Conservation (phyloP, 371 early-diverging fungal species). For the Apophysomyces ossiformis region DNA sequence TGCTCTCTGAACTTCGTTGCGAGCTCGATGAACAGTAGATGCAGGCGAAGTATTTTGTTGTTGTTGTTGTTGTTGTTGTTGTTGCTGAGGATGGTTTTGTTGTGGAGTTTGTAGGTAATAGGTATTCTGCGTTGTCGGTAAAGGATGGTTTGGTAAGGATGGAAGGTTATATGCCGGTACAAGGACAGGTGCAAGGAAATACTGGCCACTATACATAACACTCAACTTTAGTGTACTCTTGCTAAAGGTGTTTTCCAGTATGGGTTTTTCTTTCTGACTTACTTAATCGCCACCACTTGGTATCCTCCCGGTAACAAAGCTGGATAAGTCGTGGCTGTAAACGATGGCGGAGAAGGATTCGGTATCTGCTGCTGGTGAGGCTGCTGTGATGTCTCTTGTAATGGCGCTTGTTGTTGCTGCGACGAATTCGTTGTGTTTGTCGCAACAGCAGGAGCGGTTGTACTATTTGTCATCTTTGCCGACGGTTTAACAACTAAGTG, state of each 20-base stretch:
- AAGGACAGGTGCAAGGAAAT: conserved; percentile 45
- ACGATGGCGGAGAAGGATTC: neutral
- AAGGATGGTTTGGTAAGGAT: conserved; percentile 14
- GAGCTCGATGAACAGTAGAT: conserved; percentile 11
- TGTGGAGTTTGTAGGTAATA: neutral
- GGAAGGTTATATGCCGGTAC: conserved; percentile 20
- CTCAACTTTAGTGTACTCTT: too few relatives aligned
- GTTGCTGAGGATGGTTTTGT: too few relatives aligned
- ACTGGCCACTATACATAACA: conserved; percentile 37
- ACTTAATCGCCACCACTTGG: conserved; percentile 49
- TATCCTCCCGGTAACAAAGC: conserved; percentile 46
- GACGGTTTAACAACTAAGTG: conserved; percentile 56
- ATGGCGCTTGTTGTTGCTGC: conserved; percentile 2
- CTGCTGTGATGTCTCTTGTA: conserved; percentile 5
- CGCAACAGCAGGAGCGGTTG: too few relatives aligned
- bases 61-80: conserved; percentile 12
- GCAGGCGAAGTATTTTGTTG: conserved; percentile 11
- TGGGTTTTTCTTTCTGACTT: conserved; percentile 1
- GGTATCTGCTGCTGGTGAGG: conserved; percentile 9
- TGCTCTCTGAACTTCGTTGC: conserved; percentile 24
- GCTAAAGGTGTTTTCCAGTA: too few relatives aligned
- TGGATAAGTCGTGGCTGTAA: conserved; percentile 19
- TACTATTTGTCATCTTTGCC: neutral
- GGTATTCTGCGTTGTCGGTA: conserved; percentile 11
- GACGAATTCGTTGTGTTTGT: neutral